Conservation (phyloP, 1,284 basidiomycete genomes). For the Melampsora americana region DNA sequence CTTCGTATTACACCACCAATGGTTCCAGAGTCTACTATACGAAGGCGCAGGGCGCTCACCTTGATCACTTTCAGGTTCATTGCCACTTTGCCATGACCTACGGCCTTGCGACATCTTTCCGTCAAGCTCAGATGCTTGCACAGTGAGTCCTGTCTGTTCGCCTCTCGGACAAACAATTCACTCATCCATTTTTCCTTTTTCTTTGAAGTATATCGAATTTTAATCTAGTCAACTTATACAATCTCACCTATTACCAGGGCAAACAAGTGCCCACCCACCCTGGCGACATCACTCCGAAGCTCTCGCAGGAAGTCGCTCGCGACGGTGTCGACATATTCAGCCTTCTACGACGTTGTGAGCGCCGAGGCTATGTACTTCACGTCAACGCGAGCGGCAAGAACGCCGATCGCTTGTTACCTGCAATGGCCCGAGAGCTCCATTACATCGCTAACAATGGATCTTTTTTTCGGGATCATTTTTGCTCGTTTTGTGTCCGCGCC, state of each 20-base stretch:
- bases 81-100: no score
- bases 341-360: not conserved
- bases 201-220: not conserved
- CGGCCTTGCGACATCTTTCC: no score
- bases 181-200: not conserved
- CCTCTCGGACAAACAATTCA: not conserved
- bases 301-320: not conserved
- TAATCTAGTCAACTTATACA: not conserved
- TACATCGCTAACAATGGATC: not conserved
- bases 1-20: no score
- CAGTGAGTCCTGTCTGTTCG: not conserved
- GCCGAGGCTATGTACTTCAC: not conserved
- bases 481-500: not conserved
- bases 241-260: not conserved
- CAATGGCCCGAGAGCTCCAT: not conserved
- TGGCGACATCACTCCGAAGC: not conserved
- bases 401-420: not conserved
- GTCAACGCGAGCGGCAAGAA: no score
- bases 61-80: no score
- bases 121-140: not conserved
- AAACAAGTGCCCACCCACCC: not conserved
- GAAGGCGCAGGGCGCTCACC: no score
- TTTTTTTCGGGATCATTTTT: not conserved
- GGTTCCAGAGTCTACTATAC: no score
- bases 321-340: not conserved